Conservation (phyloP, 306 rosid genomes). For the Betula pendula region DNA sequence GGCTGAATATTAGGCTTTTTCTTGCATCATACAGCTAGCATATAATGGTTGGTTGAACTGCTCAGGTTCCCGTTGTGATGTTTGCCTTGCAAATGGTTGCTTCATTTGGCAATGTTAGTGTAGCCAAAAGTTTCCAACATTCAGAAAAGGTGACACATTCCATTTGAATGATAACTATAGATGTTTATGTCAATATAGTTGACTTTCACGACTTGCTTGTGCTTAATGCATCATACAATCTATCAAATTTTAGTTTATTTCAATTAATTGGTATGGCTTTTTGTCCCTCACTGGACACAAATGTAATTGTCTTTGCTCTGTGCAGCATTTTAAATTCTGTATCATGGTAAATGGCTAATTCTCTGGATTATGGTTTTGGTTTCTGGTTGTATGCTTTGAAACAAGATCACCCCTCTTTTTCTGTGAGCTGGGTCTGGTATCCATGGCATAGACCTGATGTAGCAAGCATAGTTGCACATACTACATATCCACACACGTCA, state of each 20-base stretch:
- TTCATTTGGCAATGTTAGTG: not conserved
- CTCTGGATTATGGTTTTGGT: conserved; percentile 1
- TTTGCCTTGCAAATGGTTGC: conserved; percentile 2
- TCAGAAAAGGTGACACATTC: not conserved
- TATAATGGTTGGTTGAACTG: not conserved
- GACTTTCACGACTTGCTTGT: not conserved
- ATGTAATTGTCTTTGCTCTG: not conserved
- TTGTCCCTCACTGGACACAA: not conserved
- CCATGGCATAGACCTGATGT: not conserved
- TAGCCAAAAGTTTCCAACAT: not conserved
- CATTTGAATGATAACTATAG: not conserved
- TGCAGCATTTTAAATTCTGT: not conserved
- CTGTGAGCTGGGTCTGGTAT: not conserved
- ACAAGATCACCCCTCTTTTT: not conserved
- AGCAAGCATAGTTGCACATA: not conserved
- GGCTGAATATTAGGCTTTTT: not conserved
- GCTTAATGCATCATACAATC: not conserved
- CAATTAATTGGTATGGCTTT: not conserved
- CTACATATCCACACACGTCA: not conserved
- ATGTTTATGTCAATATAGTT: not conserved
- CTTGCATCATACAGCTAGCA: not conserved
- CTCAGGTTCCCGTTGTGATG: not conserved
- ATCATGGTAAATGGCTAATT: not conserved
- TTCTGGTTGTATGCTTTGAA: not conserved
- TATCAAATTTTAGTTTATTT: not conserved